Evolutionary conservation across 371 early-diverging fungal genomes (phyloP), one percentile per base, ranked within the genome.

Genomic region (Rhizomucor miehei): DNA sequence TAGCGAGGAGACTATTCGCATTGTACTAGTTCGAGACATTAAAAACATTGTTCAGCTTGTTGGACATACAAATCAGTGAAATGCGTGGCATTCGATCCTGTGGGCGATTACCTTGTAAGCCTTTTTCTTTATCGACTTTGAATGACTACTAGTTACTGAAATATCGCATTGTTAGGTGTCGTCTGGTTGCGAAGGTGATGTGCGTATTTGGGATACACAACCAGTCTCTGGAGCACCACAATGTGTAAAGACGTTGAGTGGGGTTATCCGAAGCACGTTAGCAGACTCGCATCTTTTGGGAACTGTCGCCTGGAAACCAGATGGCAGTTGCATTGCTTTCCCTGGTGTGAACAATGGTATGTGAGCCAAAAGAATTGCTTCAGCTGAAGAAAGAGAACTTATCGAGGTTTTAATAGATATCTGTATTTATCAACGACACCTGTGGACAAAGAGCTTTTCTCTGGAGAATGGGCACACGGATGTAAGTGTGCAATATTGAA

Each of bases 121-220:
- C 23, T 23, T 40, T 24, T n/a, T 24, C 9, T 50, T 6, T 12
- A 6, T 3, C 29, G 49, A 13, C 17, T 35, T 2, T 17, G n/a
- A 14, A 29, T 29, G 29, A 29, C 3, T 8, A 3, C 3, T 29
- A 29, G 29, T 8, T 29, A 29, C 29, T n/a, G n/a, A n/a, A 29
- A 29, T 29, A 29, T 29, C 29, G n/a, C 8, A 1, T 12, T 19
- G 19, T 21, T 52, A 66, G 71, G 38, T 74, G 8, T 88, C 89
- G 6, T 75, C 82, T 10, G 76, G 75, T 12, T 74, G 73, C 43
- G 81, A 85, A 19, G 89, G 89, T 5, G 68, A 70, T 19, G 67
- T 86, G 14, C 67, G 69, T n/a, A 64, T 88, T 6, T 88, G 89
- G 89, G 67, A 79, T 52, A 47, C 80, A 13, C 72, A 74, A 24